A percentile compares a stretch with the other conserved stretches of the same genome.
These are phyloP conservation scores for Parastagonospora nodorum DNA, from an alignment of 2,329 filamentous ascomycete species.

Conservation along the genomic window DNA sequence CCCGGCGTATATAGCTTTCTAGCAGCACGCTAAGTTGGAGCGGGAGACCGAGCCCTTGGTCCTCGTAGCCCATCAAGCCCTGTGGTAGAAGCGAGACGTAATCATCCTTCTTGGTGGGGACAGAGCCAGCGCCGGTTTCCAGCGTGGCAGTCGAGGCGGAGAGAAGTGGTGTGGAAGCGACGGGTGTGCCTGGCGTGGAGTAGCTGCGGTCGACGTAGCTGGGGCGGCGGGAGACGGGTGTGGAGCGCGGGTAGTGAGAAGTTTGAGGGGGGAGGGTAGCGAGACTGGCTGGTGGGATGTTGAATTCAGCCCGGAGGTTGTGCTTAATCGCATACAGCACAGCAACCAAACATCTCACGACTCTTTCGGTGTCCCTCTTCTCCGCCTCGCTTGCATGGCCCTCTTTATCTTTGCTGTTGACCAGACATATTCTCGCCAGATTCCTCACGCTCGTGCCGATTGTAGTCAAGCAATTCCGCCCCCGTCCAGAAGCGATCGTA, in stretches of 20 bases:
- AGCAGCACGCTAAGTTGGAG: slow-evolving; percentile 65
- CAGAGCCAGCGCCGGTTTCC: slow-evolving; percentile 33
- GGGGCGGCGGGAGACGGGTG: slow-evolving; percentile 26
- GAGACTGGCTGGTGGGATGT: slow-evolving; percentile 47
- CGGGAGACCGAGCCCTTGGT: slow-evolving; percentile 63
- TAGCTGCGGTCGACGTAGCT: slow-evolving; percentile 31
- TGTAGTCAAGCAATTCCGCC: slow-evolving; percentile 61
- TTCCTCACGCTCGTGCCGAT: slow-evolving; percentile 65
- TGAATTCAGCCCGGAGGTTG: slow-evolving; percentile 66
- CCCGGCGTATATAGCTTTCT: slow-evolving; percentile 64
- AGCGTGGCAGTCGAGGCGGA: slow-evolving; percentile 23
- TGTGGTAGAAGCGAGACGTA: slow-evolving; percentile 58
- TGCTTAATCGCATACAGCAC: slow-evolving; percentile 69
- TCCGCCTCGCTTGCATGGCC: slow-evolving; percentile 45
- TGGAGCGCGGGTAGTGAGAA: slow-evolving; percentile 18
- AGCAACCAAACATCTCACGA: slow-evolving; percentile 63
- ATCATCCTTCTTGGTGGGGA: slow-evolving; percentile 49
- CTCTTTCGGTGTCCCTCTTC: slow-evolving; percentile 62
- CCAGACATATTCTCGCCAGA: slow-evolving; percentile 61
- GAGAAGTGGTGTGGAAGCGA: slow-evolving; percentile 26
- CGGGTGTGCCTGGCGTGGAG: slow-evolving; percentile 9
- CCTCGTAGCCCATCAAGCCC: slow-evolving; percentile 59
- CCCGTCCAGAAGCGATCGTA: slow-evolving; percentile 70
- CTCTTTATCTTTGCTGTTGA: slow-evolving; percentile 47
- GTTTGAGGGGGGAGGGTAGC: slow-evolving; percentile 22